A percentile compares a stretch with the other conserved stretches of the same genome.
These are phyloP conservation scores for Fusarium transvaalense DNA, from an alignment of 2,329 filamentous ascomycete species.

Conservation along the genomic window DNA sequence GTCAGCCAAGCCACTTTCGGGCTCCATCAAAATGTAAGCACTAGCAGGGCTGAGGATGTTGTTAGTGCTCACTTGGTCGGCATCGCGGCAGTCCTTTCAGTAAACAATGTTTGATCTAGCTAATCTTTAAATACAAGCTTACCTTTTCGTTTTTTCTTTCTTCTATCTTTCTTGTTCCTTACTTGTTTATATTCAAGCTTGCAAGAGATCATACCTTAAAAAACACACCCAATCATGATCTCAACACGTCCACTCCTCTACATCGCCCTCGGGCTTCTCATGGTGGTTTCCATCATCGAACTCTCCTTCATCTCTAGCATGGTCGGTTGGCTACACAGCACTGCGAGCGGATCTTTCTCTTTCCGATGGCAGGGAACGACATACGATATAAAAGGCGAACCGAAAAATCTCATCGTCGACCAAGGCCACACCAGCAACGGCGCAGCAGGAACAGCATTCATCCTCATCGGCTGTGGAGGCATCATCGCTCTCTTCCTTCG, in stretches of 20 bases:
- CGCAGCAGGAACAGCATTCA: slow-evolving; percentile 47
- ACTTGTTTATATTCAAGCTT: neutral
- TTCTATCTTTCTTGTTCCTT: neutral
- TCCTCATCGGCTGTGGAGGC: slow-evolving; percentile 47
- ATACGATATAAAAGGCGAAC: slow-evolving; percentile 37
- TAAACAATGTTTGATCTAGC: neutral
- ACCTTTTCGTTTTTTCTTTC: neutral
- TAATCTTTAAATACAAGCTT: neutral
- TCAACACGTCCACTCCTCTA: slow-evolving; percentile 33
- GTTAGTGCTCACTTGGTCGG: neutral
- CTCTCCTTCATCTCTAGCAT: slow-evolving; percentile 47
- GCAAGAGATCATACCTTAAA: neutral
- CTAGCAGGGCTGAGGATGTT: slow-evolving; percentile 26
- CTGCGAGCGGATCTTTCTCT: slow-evolving; percentile 43
- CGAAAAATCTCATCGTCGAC: slow-evolving; percentile 45
- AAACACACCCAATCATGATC: slow-evolving; percentile 6
- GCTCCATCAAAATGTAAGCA: slow-evolving; percentile 20
- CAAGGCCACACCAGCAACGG: slow-evolving; percentile 50
- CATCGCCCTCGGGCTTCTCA: slow-evolving; percentile 44
- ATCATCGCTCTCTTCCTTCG: slow-evolving; percentile 42
- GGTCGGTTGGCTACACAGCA: slow-evolving; percentile 47
- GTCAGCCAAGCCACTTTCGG: slow-evolving; percentile 13
- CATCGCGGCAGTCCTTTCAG: slow-evolving; percentile 7
- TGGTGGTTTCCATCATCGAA: slow-evolving; percentile 48
- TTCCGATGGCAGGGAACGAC: slow-evolving; percentile 29